Base-by-base conservation (phyloP, 2,329 filamentous ascomycete genomes). In the Beauveria rudraprayagi region DNA sequence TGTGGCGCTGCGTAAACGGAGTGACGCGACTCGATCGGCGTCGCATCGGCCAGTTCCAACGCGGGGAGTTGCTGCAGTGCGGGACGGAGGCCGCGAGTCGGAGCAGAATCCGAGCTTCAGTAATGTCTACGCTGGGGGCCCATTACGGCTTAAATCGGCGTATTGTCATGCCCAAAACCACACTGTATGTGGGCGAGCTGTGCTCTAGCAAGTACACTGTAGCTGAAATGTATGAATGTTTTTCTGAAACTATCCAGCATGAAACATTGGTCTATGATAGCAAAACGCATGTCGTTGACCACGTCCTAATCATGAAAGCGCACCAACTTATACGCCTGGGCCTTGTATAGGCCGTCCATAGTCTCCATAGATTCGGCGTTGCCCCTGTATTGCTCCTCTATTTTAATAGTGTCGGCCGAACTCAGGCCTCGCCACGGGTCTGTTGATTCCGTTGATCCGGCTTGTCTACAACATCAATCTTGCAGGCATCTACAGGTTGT, bases 401-500 rank as follows among this genome's bases (percentile, higher is more conserved):
- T 30, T 40, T 47, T 19, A 16, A 9, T 30, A 34, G 6, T 3
- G 3, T 19, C 34, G 37, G 44, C 19, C 9, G 14, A 22, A 22
- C 19, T 16, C 8, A 11, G n/a, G 22, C 44, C 50, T 30, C 44
- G 22, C 30, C 44, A 1, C n/a, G 5, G 16, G 14, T 11, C 44
- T 14, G 19, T 48, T 5, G 19, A 19, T 41, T 41, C 44, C 19
- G 11, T 8, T 28, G 14, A 7, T 50, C 11, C 14, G 10, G 3
- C 4, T 41, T 17, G 19, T 41, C 10, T 22, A 24, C 22, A 7
- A 11, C 8, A 5, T 66, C 57, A 66, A 54, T 66, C 64, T 43
- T 66, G 65, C 14, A 66, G 63, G 48, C 65, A 66, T 64, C 65
- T 66, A 44, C 41, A 48, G 37, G 2, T 47, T 43, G 61, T 64